Percentiles rank a stretch among this genome's conserved stretches.
These are phyloP conservation scores for Thinopyrum elongatum DNA, from an alignment of 176 grass and related monocot genomes.

Conservation along the genomic window DNA sequence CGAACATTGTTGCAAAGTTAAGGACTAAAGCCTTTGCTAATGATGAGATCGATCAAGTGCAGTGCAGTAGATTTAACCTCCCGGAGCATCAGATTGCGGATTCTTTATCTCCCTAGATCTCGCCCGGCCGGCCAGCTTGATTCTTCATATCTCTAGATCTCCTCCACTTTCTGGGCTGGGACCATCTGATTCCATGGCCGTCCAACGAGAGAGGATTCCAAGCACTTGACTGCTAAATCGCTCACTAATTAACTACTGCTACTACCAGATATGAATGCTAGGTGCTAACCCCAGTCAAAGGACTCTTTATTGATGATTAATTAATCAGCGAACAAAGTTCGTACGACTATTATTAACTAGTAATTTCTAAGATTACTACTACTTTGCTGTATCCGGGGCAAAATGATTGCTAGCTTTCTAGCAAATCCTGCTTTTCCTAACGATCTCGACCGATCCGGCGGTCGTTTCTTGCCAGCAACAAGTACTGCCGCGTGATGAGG, in stretches of 20 bases:
- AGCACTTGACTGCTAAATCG: background rate
- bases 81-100: background rate
- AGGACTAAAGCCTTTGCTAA: background rate
- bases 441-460: conserved; percentile 2
- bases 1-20: background rate
- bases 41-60: background rate
- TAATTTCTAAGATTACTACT: no score
- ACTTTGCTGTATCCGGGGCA: no score
- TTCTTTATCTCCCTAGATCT: background rate
- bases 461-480: background rate
- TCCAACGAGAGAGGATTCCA: background rate
- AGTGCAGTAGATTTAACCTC: background rate
- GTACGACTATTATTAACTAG: background rate
- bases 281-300: background rate
- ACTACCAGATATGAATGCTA: background rate
- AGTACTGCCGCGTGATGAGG: background rate
- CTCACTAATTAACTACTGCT: background rate
- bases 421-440: background rate
- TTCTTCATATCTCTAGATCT: background rate
- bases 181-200: background rate
- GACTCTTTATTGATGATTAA: background rate
- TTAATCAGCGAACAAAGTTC: background rate
- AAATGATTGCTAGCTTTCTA: conserved; percentile 16
- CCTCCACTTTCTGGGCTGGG: background rate
- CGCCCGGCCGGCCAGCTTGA: background rate